Evolutionary conservation across 495 filamentous ascomycete genomes (phyloP).

Genomic region (Neurospora sp.): DNA sequence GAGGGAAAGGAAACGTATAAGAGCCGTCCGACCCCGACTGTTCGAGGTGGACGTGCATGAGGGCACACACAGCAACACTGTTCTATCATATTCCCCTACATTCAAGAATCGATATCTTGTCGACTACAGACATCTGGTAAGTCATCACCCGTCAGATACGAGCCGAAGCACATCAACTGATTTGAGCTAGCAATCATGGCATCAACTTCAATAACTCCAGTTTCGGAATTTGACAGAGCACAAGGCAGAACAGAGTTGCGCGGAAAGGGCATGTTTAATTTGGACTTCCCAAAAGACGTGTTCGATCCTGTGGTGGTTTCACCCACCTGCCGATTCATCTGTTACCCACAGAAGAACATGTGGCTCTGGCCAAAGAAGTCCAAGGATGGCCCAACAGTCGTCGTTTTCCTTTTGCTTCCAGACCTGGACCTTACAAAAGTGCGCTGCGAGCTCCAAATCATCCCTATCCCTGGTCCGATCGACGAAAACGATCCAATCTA

Average conservation of each 20-base stretch:
- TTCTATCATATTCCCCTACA: background rate
- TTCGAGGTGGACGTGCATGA: background rate
- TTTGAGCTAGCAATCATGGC: background rate
- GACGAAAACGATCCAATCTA: too few relatives aligned
- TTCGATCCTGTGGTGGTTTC: background rate
- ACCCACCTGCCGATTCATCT: background rate
- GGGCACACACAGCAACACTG: background rate
- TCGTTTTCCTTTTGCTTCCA: background rate
- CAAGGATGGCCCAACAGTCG: background rate
- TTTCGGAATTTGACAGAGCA: background rate
- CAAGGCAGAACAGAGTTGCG: background rate
- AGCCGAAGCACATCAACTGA: background rate
- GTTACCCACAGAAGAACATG: background rate
- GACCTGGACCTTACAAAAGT: background rate
- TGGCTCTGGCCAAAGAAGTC: background rate
- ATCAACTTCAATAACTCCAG: background rate
- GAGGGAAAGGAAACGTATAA: background rate
- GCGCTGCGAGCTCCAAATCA: background rate
- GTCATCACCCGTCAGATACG: background rate
- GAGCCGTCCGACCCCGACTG: background rate
- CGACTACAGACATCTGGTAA: background rate
- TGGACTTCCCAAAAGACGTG: background rate
- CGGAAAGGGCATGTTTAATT: background rate
- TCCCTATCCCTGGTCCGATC: background rate
- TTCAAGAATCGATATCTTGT: background rate